Base-by-base conservation (phyloP, 1,284 basidiomycete genomes). In the Heterobasidion occidentale region DNA sequence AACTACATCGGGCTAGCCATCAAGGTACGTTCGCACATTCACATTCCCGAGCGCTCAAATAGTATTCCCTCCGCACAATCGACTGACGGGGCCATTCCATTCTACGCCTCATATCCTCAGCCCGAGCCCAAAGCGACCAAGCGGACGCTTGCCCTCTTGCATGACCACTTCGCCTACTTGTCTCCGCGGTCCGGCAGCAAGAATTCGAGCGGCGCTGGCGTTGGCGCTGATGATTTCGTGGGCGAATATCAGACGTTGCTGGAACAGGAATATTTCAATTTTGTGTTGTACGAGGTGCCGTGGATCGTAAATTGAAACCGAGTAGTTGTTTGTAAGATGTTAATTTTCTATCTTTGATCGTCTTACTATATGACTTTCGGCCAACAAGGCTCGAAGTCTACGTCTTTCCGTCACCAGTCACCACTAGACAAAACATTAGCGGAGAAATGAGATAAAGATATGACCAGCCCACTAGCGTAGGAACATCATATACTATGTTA, bases 241-340 rank as follows among this genome's bases (percentile, higher is more conserved):
- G 93, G 93, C 61, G 94, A 98, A 71, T 98, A 92, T 69, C 90
- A 93, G 68, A 82, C 83, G 27, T 74, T 98, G 46, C 83, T 98
- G 79, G 94, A 98, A 66, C 90, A 94, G 69, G 94, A 98, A 70
- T 91, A 90, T 71, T 93, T 89, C 68, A 92, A 95, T 72, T 97
- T 96, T 66, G 92, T 96, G 46, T 69, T 96, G 65, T 94, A 87
- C 67, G 93, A 91, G 65, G 80, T 92, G 57, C 90, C 90, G 51
- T 91, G 88, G 88, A 87, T 92, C 46, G 60, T 61, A 33, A 61
- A 54, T 55, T 61, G 54, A 34, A 35, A 54, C 51, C 54, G 53
- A 44, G 5, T 51, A 52, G 9, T 52, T 51, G 45, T 51, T 50
- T 55, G 54, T 54, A 51, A 48, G 54, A 50, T 51, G 34, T 51